Base-by-base conservation (phyloP, 139 green algal genomes). In the Coccomyxa sp. region DNA sequence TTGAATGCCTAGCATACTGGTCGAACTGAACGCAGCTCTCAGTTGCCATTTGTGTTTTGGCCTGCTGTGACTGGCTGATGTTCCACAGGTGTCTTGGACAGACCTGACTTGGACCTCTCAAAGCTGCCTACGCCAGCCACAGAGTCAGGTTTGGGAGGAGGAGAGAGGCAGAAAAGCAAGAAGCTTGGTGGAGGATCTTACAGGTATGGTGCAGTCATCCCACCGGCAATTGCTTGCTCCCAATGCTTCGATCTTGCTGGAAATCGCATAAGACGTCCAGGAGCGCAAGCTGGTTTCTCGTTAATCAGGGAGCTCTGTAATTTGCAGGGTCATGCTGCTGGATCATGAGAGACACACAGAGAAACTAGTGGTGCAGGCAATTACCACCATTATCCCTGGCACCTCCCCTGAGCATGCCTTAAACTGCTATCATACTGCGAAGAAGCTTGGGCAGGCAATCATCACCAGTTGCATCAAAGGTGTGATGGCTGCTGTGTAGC, bases 381-480 rank as follows among this genome's bases (percentile, higher is more conserved):
- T 93, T 1, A 82, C 86, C 13, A 74, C 21, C 28, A 77, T 76
- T 0, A 84, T 88, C 16, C 79, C 86, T 38, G n/a, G 80, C 59
- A 31, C 45, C 76, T 25, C 15, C 58, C 45, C 58, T 15, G 28
- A 57, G 21, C 76, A 92, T 75, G 88, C 89, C 12, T 76, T 76
- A 0, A 93, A 93, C 80, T 90, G 86, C 84, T 93, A 82, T 74
- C 31, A 86, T n/a, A 93, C 90, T 13, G 82, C 76, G 27, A 86
- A 88, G 51, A 82, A 93, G 80, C 81, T 93, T 23, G 90, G 90
- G 15, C 86, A 91, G 81, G 89, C 89, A 23, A 85, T 93, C 11
- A 82, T 93, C 0, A 91, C 85, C 16, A 89, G 80, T 10, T 88
- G 83, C 57, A 59, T 93, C n/a, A 93, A 93, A 77, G 63, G 63